phyloP scores from a whole-genome alignment of 106 monocot genomes.

The Acorus gramineus region DNA sequence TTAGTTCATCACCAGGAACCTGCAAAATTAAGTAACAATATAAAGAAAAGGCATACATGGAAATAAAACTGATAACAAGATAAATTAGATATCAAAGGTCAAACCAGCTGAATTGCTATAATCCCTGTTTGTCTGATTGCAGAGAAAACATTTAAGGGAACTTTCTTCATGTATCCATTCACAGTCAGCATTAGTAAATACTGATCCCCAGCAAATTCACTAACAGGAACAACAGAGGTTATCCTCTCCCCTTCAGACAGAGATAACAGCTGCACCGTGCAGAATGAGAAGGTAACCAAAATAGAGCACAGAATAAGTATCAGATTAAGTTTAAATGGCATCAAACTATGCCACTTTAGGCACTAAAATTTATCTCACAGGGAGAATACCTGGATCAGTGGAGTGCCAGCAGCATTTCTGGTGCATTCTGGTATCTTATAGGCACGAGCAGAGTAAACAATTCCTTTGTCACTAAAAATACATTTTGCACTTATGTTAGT shows the following conservation, averaged over 20 bases:
- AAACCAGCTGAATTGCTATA: slow-evolving; percentile 97
- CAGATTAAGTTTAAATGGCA: too few relatives aligned
- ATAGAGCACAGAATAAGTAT: slow-evolving; percentile 3
- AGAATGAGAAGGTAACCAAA: not conserved
- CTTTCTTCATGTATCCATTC: slow-evolving; percentile 96
- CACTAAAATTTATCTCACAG: too few relatives aligned
- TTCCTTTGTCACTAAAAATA: slow-evolving; percentile 61
- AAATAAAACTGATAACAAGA: slow-evolving; percentile 6
- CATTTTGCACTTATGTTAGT: too few relatives aligned
- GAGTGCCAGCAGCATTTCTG: slow-evolving; percentile 84
- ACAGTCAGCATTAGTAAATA: slow-evolving; percentile 81
- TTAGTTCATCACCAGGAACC: slow-evolving; percentile 88
- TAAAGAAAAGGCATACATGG: not conserved
- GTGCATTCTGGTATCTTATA: slow-evolving; percentile 91
- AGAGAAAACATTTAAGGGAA: slow-evolving; percentile 83
- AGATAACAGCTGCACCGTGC: slow-evolving; percentile 51
- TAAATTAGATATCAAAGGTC: not conserved
- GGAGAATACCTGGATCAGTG: slow-evolving; percentile 64
- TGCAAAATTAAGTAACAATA: slow-evolving; percentile 6
- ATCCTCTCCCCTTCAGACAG: slow-evolving; percentile 88
- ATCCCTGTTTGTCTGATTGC: slow-evolving; percentile 82
- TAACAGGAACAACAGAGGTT: slow-evolving; percentile 94
- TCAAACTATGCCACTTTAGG: too few relatives aligned
- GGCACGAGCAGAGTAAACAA: slow-evolving; percentile 90
- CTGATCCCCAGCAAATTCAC: slow-evolving; percentile 81